These are phyloP conservation scores for Anisodus acutangulus DNA, from an alignment of 257 asterid species.

Conservation along the genomic window DNA sequence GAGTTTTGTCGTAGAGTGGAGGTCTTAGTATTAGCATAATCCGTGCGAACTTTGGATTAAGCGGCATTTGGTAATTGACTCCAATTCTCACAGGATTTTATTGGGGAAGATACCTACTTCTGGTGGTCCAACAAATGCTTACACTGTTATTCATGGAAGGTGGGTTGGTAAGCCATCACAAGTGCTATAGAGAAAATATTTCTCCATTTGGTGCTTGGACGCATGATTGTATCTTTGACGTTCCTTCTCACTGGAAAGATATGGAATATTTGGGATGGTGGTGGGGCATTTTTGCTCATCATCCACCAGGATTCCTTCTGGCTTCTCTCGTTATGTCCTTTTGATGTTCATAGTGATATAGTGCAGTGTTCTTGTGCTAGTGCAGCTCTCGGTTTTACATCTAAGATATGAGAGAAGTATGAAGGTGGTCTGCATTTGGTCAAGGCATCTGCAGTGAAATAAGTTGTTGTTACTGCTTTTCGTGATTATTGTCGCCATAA, in stretches of 20 bases:
- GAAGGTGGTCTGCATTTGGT: slow-evolving; percentile 17
- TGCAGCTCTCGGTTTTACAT: slow-evolving; percentile 6
- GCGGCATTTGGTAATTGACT: slow-evolving; percentile 63
- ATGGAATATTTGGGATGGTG: neutral
- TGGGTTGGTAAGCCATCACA: slow-evolving; percentile 71
- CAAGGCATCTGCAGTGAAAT: slow-evolving; percentile 21
- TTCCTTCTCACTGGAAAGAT: slow-evolving; percentile 13
- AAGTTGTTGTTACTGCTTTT: slow-evolving; percentile 19
- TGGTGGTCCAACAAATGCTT: slow-evolving; percentile 84
- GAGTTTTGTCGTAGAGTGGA: slow-evolving; percentile 26
- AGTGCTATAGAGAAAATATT: slow-evolving; percentile 44
- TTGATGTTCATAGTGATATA: slow-evolving; percentile 4
- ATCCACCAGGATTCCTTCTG: slow-evolving; percentile 20
- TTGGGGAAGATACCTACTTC: slow-evolving; percentile 94
- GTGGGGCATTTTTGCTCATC: neutral
- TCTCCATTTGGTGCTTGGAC: slow-evolving; percentile 42
- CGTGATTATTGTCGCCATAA: neutral
- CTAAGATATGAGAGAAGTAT: slow-evolving; percentile 3
- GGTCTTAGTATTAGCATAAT: slow-evolving; percentile 40
- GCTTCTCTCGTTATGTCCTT: slow-evolving; percentile 10
- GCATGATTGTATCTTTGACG: slow-evolving; percentile 18
- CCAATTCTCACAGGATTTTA: slow-evolving; percentile 90
- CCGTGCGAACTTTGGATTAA: slow-evolving; percentile 48
- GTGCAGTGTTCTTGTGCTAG: slow-evolving; percentile 7
- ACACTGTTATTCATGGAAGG: slow-evolving; percentile 87